Evolutionary conservation across 164 flowering plant genomes (phyloP), one percentile per base, ranked within the genome.

Genomic region (Annona squamosa): DNA sequence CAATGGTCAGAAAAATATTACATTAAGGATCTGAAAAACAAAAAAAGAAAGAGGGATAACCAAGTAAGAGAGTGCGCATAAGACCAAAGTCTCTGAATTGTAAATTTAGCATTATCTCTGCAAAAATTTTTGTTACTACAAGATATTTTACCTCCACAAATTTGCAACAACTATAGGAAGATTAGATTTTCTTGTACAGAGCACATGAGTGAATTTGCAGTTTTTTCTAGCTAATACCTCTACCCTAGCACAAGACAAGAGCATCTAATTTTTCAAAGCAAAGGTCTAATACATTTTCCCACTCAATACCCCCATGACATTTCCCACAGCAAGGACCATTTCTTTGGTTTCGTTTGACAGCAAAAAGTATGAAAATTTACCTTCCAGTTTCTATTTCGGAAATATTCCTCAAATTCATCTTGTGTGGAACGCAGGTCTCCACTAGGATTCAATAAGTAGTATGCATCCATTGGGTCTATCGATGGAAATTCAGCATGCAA

Each of bases 401-500:
- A 91, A 97, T 95, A 96, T n/a, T 85, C 85, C 81, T 93, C 98
- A 76, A 96, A 93, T 80, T 87, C 88, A 68, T 68, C 70, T 79
- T 93, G 95, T 65, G 97, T 89, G 71, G 73, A 65, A 73, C 77
- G 70, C 66, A 96, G 94, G 79, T 96, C 98, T 41, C 99, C 98
- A 75, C 97, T 83, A 44, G 98, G 99, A 80, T 96, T 93, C 82
- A 96, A 77, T 78, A 96, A 77, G 84, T 87, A 96, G 84, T 87
- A 96, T 48, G 93, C 92, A 85, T 96, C 97, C 71, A 88, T 73
- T 42, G 98, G 99, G 79, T 96, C 97, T 69, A 96, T 90, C 68
- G 81, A 78, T 59, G 98, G 98, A 72, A 88, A 88, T 71, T 76
- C 59, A 73, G 80, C 74, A 71, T 69, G 76, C 65, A 81, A 82